These are phyloP conservation scores for Spiraea crenata DNA, from an alignment of 331 rosid genomes.

Conservation along the genomic window DNA sequence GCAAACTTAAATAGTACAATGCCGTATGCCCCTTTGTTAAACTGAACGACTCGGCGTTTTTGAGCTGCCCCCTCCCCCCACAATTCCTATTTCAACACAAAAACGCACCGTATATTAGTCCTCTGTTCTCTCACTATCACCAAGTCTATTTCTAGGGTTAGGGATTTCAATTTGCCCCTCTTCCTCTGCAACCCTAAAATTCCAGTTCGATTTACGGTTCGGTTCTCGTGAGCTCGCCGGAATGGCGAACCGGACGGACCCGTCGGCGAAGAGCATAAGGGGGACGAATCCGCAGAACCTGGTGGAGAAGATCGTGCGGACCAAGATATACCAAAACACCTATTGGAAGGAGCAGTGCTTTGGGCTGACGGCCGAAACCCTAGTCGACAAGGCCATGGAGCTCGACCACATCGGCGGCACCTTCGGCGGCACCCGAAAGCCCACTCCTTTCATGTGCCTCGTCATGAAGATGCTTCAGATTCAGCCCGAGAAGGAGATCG, in stretches of 20 bases:
- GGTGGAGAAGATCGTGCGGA: conserved; percentile 91
- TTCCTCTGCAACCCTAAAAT: background rate
- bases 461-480: conserved; percentile 98
- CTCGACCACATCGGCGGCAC: conserved; percentile 96
- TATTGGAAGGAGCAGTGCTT: conserved; percentile 99
- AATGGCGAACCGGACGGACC: conserved; percentile 98
- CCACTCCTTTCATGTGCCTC: conserved; percentile 95
- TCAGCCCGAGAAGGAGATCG: conserved; percentile 97
- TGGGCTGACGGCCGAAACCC: conserved; percentile 93
- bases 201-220: background rate
- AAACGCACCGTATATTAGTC: background rate
- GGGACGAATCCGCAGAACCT: conserved; percentile 96
- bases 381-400: conserved; percentile 98
- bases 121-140: background rate
- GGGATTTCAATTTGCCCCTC: conserved; percentile 10
- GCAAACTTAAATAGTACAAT: no score
- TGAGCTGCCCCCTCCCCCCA: no score
- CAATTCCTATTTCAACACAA: background rate
- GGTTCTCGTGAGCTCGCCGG: background rate
- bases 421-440: conserved; percentile 86
- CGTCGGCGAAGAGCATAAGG: conserved; percentile 87
- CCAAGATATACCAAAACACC: conserved; percentile 86
- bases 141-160: background rate
- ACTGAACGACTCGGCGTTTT: conserved; percentile 6
- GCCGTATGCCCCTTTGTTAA: background rate